phyloP scores from a whole-genome alignment of 2,329 filamentous ascomycete genomes.

The Pseudocercospora crystallina region DNA sequence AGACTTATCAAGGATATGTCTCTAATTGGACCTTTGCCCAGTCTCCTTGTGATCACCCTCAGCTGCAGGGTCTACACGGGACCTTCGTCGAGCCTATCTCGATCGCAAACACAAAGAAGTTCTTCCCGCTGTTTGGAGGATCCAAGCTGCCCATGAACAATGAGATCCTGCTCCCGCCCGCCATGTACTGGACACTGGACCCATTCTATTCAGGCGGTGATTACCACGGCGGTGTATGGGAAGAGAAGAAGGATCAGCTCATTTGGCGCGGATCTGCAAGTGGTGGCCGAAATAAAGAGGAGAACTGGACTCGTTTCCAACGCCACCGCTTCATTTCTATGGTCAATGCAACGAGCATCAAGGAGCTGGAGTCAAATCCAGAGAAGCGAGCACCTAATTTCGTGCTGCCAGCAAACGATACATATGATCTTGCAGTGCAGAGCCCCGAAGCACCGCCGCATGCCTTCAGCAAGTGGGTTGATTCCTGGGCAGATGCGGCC shows the following conservation, averaged over 20 bases:
- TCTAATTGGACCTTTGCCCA: conserved; percentile 48
- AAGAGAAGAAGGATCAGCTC: conserved; percentile 41
- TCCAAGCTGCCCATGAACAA: conserved; percentile 53
- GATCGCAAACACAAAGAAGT: conserved; percentile 42
- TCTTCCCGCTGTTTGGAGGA: conserved; percentile 53
- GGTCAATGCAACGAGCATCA: conserved; percentile 65
- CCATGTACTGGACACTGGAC: conserved; percentile 51
- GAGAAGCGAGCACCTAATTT: conserved; percentile 39
- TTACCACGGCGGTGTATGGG: conserved; percentile 42
- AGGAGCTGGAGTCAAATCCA: conserved; percentile 46
- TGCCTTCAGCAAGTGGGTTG: conserved; percentile 42
- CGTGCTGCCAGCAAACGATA: conserved; percentile 38
- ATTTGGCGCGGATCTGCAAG: conserved; percentile 52
- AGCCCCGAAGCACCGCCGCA: conserved; percentile 12
- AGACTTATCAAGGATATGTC: conserved; percentile 47
- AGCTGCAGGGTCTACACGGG: conserved; percentile 48
- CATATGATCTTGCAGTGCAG: conserved; percentile 40
- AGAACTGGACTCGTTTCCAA: conserved; percentile 72
- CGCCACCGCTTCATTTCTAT: conserved; percentile 73
- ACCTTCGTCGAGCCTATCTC: conserved; percentile 52
- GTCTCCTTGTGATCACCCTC: conserved; percentile 47
- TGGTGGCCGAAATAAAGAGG: conserved; percentile 47
- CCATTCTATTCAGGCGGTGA: conserved; percentile 45
- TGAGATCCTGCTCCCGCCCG: conserved; percentile 52
- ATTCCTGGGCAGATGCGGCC: conserved; percentile 41